Percentiles rank a stretch among this genome's conserved stretches.
Evolutionary conservation across 768 basidiomycete genomes (phyloP).

Genomic region (Suillus discolor): DNA sequence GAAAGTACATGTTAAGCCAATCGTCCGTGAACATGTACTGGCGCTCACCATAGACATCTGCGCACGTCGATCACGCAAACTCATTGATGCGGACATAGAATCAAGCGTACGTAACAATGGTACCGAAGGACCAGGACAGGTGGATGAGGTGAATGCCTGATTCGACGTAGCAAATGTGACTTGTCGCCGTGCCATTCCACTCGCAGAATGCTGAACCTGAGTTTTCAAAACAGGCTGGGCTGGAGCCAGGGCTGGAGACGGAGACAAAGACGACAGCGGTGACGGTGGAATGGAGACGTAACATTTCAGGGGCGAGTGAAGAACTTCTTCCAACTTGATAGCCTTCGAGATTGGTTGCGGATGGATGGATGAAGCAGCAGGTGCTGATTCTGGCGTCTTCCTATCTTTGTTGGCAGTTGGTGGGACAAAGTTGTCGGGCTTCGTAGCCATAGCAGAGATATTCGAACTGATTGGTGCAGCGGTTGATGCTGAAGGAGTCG

Average conservation of each 20-base stretch:
- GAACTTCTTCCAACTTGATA: constrained; percentile 23
- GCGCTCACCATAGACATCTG: constrained; percentile 30
- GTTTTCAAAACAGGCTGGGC: not conserved
- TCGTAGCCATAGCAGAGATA: not conserved
- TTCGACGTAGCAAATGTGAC: not conserved
- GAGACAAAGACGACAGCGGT: constrained; percentile 18
- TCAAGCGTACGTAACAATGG: not conserved
- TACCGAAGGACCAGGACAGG: not conserved
- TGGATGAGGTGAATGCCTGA: not conserved
- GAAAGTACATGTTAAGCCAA: constrained; percentile 1
- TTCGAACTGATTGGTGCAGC: not conserved
- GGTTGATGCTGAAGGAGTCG: not conserved
- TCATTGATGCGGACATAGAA: constrained; percentile 29
- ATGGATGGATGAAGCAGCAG: too few species aligned
- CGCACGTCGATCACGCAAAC: constrained; percentile 33
- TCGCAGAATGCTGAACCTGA: not conserved
- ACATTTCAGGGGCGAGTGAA: constrained; percentile 8
- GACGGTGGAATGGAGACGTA: constrained; percentile 20
- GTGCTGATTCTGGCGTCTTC: not conserved
- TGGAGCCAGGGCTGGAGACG: not conserved
- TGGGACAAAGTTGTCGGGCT: not conserved
- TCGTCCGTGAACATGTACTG: not conserved
- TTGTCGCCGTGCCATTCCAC: not conserved
- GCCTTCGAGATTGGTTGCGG: constrained; percentile 9
- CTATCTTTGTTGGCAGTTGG: not conserved